Base-by-base conservation (phyloP, 192 early-diverging fungal species). In the Coemansia sp. region DNA sequence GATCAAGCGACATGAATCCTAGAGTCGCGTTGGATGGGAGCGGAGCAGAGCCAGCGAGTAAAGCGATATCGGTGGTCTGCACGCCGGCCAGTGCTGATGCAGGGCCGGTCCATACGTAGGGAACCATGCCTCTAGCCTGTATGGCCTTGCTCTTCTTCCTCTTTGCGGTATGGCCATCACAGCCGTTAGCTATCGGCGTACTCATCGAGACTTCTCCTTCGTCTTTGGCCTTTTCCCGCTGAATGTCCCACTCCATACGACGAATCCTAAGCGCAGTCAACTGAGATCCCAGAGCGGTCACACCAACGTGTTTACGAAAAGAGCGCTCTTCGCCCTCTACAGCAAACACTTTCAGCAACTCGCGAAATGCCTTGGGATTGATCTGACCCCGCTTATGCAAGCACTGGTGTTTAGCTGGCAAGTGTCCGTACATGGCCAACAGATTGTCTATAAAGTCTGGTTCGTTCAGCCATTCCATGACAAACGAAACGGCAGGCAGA, bases 401-500 rank as follows among this genome's bases (percentile, higher is more conserved):
- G 35, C 87, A 86, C 30, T 80, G 40, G 11, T 62, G 82, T 16
- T 68, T 76, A 12, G 45, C 59, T 6, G 55, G 34, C 4, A 76
- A 72, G 22, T 82, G 65, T n/a, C 73, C 61, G 34, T 81, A 74
- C 68, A 87, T 80, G 62, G 55, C 22, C 74, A 74, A 82, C 35
- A 91, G 84, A 3, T 74, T 67, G 30, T 84, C 80, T 58, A 92
- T 86, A 61, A 84, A 68, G 0, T 35, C 50, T 3, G 84, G 83
- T 22, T 91, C 77, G 2, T 82, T 79, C 16, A 66, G 44, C 58
- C 58, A 59, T 38, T 59, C 87, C 52, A 82, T 84, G 71, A 90
- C 86, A 87, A 65, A 64, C n/a, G 69, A 40, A 3, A 37, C 10
- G 3, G 79, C 68, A 3, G 97, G 97, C 64, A 99, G 69, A 82